Evolutionary conservation across 2,329 filamentous ascomycete genomes (phyloP), one percentile per base, ranked within the genome.

Genomic region (Monosporascus ibericus): DNA sequence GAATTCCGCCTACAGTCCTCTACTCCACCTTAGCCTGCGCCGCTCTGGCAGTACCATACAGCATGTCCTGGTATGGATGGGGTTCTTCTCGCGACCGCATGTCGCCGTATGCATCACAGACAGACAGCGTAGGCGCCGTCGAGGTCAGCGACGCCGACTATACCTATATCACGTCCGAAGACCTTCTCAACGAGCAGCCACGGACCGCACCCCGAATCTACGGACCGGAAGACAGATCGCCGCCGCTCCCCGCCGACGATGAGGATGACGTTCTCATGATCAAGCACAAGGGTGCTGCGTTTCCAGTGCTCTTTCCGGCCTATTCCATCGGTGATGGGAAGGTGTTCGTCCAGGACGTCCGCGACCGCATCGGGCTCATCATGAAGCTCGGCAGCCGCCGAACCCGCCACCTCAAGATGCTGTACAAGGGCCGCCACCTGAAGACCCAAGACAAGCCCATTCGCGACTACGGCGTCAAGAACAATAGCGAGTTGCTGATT

Each of bases 121-220:
- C 71, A 54, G 59, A 72, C 17, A 68, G 72, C 38, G 73, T 73
- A 46, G 73, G 76, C 42, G 70, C 77, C 9, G 80, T 84, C 34
- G 78, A 84, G 58, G 84, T 92, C 54, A 87, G 82, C 61, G 86
- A 90, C 60, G 81, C 86, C 36, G 88, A 92, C 72, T 92, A 85
- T 68, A 86, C 83, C 66, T 92, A 92, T 73, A 91, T 92, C 65
- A 90, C 87, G n/a, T 84, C 85, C 27, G 82, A 88, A 62, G 87
- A 92, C 63, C 69, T 91, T 11, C 30, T 34, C 30, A 34, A 34
- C 39, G 76, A 81, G 55, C 69, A 73, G 68, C 68, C 64, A 65
- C 64, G 55, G 65, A 59, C 55, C 62, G 69, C 63, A 58, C 60
- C 60, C 49, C 66, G 63, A 67, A 63, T 69, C n/a, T 75, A 78